These are phyloP conservation scores for Nakazawaea pomicola DNA, from an alignment of 805 yeast species.

Conservation along the genomic window DNA sequence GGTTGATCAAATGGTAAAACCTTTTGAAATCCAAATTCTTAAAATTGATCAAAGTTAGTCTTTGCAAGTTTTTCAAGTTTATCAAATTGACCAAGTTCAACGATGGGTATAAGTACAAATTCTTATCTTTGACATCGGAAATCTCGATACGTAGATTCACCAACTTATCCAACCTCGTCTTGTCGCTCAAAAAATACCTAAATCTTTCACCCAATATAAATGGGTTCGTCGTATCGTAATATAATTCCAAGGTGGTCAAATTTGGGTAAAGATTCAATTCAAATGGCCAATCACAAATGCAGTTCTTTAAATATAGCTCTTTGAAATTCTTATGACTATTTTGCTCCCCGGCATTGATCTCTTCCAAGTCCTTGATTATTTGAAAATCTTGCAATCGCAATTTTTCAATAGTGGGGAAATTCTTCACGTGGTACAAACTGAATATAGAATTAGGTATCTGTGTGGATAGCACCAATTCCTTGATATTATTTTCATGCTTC, in stretches of 20 bases:
- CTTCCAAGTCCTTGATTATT: slow-evolving; percentile 23
- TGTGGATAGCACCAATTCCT: slow-evolving; percentile 20
- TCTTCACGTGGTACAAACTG: slow-evolving; percentile 36
- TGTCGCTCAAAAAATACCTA: slow-evolving; percentile 21
- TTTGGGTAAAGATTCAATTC: slow-evolving; percentile 27
- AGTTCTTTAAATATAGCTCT: slow-evolving; percentile 32
- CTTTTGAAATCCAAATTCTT: slow-evolving; percentile 11
- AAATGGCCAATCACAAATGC: slow-evolving; percentile 58
- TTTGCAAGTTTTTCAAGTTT: slow-evolving; percentile 5
- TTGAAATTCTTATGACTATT: slow-evolving; percentile 19
- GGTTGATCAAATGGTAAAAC: slow-evolving; percentile 2
- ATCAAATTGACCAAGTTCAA: slow-evolving; percentile 8
- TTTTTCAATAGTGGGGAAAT: slow-evolving; percentile 28
- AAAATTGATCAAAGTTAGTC: slow-evolving; percentile 6
- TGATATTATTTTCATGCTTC: slow-evolving; percentile 13
- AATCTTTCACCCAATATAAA: slow-evolving; percentile 32
- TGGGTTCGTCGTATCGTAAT: slow-evolving; percentile 21
- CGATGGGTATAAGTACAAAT: slow-evolving; percentile 10
- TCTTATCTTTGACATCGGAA: background rate
- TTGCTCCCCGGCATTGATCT: slow-evolving; percentile 31
- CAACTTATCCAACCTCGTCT: background rate
- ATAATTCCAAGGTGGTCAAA: slow-evolving; percentile 21
- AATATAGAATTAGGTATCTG: slow-evolving; percentile 25
- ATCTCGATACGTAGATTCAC: background rate
- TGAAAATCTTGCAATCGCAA: slow-evolving; percentile 34